Evolutionary conservation across 768 basidiomycete genomes (phyloP), one percentile per base, ranked within the genome.

Genomic region (Lenzites betulinus): DNA sequence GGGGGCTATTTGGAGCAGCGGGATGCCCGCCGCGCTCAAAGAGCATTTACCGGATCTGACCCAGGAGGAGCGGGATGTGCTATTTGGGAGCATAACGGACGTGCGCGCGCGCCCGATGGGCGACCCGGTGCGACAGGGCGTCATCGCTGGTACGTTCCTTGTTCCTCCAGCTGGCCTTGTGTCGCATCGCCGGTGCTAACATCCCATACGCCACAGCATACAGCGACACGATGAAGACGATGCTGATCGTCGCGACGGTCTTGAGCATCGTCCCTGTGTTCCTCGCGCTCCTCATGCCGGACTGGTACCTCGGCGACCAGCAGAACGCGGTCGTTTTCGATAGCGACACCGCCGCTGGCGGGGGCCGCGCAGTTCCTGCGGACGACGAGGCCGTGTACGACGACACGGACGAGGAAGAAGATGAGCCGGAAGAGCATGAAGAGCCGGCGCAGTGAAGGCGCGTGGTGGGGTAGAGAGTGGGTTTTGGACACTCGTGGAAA

Each of bases 241-340:
- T 64, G 58, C 58, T 64, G 8, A 16, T 64, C 25, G 30, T 47
- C 23, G 63, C 58, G 50, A 64, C 63, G 49, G 49, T 38, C 36
- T 43, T 60, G 36, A 56, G 54, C 54, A 49, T 56, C 26, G 33
- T 64, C 13, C 58, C 63, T 38, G 42, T 64, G 43, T 35, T 52
- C n/a, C 58, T 64, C 42, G 50, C 63, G 52, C 41, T 59, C 18
- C 47, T 83, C 54, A 85, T 89, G 77, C 83, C 83, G 15, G 76
- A 90, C 66, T 87, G 84, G 79, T 79, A 83, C 60, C 83, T 93
- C 51, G 84, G 85, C 16, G 83, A 89, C 65, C 76, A 74, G 42
- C 90, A 92, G 72, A 92, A 90, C 69, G 87, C 88, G 0, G 80
- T 88, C 30, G 30, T 33, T 12, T 88, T 90, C 59, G 50, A 53